Base-by-base conservation (phyloP, 805 yeast species). In the Priceomyces haplophilus region DNA sequence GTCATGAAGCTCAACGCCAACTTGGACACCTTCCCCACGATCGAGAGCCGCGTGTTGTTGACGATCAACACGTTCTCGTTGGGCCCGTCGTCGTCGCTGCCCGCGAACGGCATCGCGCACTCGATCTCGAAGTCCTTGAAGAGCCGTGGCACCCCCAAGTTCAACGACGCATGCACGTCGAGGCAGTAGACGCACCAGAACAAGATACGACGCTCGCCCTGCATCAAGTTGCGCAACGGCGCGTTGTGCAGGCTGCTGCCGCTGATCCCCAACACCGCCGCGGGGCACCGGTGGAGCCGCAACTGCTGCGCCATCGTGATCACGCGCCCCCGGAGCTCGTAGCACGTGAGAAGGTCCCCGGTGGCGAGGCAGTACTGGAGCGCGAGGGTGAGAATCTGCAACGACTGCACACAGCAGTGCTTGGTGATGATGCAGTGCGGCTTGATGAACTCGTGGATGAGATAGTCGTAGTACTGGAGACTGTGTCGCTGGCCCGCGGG, bases 271-370 rank as follows among this genome's bases (percentile, higher is more conserved):
- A 84, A 65, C 3, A 87, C 89, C 0, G 91, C 91, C 3, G 90
- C 81, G 7, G 95, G 96, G 61, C 95, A 85, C 51, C 95, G 73
- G 58, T 88, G 95, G 35, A 89, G 68, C 52, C 97, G 77, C 41
- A 89, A 66, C 52, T 88, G 93, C 53, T 87, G 95, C 3, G 90
- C 83, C 90, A 87, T 85, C 20, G 88, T 82, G 10, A 84, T 79
- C 6, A 84, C 82, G 51, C 81, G 72, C 34, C 91, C 90, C 45
- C 96, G 73, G 33, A 85, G 70, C 41, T 83, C 84, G 65, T 88
- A 88, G 46, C 88, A 74, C 1, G 88, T 81, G 7, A 81, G 73
- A 34, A 82, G 76, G 58, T 85, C 89, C 15, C 95, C 95, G 4
- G 78, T 77, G 30, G 82, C 81, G 29, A 85, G 64, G 56, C 86